A percentile compares a stretch with the other conserved stretches of the same genome.
Conservation (phyloP, 345 rosid species). For the Rhizophora apiculata region DNA sequence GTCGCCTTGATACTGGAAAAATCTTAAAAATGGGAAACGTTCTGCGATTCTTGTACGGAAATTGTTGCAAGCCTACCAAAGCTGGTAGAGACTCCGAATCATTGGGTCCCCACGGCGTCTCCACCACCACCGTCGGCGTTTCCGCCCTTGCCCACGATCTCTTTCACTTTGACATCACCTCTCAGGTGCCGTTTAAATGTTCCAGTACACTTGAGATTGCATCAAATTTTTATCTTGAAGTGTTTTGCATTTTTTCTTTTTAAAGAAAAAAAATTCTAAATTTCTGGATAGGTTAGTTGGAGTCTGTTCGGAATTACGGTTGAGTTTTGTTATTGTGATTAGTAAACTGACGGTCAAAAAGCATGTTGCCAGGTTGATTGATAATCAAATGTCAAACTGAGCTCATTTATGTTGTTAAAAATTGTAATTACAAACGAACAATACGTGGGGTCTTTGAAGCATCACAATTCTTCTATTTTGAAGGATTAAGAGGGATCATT, state of each 20-base stretch:
- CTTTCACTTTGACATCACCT: constrained; percentile 65
- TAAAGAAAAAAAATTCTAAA: neutral
- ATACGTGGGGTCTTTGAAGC: too few relatives aligned
- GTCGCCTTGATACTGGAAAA: too few relatives aligned
- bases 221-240: neutral
- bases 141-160: constrained; percentile 83
- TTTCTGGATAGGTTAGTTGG: neutral
- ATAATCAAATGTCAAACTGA: too few relatives aligned
- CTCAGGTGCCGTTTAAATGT: constrained; percentile 42
- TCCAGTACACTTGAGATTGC: neutral
- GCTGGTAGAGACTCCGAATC: constrained; percentile 29
- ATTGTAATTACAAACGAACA: too few relatives aligned
- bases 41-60: constrained; percentile 39
- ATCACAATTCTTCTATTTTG: too few relatives aligned
- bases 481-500: too few relatives aligned
- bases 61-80: constrained; percentile 43
- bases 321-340: too few relatives aligned
- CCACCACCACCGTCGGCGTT: constrained; percentile 56
- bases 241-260: neutral
- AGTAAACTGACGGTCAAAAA: too few relatives aligned
- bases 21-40: constrained; percentile 27
- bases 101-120: constrained; percentile 48
- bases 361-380: too few relatives aligned
- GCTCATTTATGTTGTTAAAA: too few relatives aligned
- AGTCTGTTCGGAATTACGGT: neutral